Evolutionary conservation across 495 filamentous ascomycete species (phyloP).

Genomic region (Penicillium parvum): DNA sequence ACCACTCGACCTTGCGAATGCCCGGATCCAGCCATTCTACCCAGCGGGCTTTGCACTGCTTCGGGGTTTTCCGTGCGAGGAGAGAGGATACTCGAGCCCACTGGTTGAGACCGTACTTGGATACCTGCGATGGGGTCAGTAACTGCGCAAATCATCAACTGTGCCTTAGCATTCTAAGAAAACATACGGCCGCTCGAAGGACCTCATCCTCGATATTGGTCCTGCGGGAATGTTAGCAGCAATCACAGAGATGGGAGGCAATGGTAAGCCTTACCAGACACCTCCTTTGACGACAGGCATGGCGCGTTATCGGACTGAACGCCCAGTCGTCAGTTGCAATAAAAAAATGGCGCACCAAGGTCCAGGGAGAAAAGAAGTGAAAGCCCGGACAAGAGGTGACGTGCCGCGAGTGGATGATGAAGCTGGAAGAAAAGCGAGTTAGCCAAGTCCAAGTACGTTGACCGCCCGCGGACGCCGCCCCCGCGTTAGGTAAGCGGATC

Average conservation of each 20-base stretch:
- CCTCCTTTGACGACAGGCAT: conserved; percentile 99
- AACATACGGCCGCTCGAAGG: conserved; percentile 72
- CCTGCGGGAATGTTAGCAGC: conserved; percentile 34
- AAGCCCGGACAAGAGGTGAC: conserved; percentile 14
- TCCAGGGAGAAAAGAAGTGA: conserved; percentile 14
- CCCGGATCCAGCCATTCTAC: conserved; percentile 96
- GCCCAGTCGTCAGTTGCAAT: conserved; percentile 1
- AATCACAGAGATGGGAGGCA: conserved; percentile 1
- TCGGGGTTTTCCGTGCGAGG: conserved; percentile 93
- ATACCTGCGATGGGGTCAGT: conserved; percentile 52
- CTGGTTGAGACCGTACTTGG: conserved; percentile 96
- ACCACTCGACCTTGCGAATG: conserved; percentile 98
- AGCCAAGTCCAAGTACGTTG: conserved; percentile 9
- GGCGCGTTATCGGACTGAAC: conserved; percentile 15
- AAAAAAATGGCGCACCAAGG: not conserved
- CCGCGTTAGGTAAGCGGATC: conserved; percentile 37
- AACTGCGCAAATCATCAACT: not conserved
- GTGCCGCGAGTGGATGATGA: conserved; percentile 14
- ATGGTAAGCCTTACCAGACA: conserved; percentile 71
- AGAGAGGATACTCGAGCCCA: conserved; percentile 98
- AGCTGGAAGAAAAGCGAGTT: conserved; percentile 23
- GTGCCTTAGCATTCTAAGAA: not conserved
- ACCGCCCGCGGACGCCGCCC: conserved; percentile 25
- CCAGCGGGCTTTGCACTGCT: conserved; percentile 99
- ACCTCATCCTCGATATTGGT: conserved; percentile 89